These are phyloP conservation scores for Hyaloscypha bicolor DNA, from an alignment of 495 filamentous ascomycete genomes.

Conservation along the genomic window DNA sequence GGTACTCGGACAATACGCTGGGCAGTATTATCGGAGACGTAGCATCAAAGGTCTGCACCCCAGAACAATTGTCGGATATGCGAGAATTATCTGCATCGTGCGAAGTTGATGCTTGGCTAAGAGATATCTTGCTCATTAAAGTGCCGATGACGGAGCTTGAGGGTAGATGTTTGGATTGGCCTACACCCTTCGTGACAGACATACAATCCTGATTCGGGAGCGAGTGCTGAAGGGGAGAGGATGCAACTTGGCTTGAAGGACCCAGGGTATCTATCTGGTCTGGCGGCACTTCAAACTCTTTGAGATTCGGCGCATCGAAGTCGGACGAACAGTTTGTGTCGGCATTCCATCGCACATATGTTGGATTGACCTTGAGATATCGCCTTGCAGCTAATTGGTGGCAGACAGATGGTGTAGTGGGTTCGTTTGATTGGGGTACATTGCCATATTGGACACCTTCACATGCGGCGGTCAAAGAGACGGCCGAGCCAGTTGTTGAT, in stretches of 20 bases:
- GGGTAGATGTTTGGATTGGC: not conserved
- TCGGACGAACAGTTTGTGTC: not conserved
- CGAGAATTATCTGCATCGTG: not conserved
- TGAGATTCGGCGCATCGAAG: not conserved
- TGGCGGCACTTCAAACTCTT: not conserved
- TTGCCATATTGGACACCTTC: not conserved
- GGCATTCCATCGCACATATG: not conserved
- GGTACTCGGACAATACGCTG: not conserved
- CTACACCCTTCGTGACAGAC: not conserved
- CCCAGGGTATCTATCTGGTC: not conserved
- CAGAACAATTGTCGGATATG: not conserved
- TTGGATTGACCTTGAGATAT: not conserved
- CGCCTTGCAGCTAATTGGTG: not conserved
- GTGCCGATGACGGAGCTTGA: not conserved
- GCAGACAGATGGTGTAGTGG: not conserved
- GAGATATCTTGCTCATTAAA: slow-evolving; percentile 1
- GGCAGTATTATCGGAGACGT: not conserved
- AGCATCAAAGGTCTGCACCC: not conserved
- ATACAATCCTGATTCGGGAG: not conserved
- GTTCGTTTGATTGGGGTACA: not conserved
- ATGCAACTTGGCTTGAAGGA: not conserved
- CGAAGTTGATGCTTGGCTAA: not conserved
- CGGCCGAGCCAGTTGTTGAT: not conserved
- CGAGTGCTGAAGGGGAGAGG: not conserved
- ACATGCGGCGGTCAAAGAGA: not conserved